Evolutionary conservation across 345 rosid genomes (phyloP).

Genomic region (Turnera subulata): DNA sequence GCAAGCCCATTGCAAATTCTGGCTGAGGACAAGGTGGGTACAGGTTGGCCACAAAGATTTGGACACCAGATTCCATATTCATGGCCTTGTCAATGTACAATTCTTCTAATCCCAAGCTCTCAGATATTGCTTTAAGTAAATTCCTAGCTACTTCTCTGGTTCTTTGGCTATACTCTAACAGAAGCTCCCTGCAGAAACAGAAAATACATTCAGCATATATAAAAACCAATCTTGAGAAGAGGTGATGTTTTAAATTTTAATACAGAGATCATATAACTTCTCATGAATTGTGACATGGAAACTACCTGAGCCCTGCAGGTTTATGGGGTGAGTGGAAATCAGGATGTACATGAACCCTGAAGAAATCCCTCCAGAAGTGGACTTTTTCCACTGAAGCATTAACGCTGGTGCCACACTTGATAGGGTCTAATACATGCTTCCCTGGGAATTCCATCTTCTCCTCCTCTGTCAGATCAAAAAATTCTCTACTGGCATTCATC

Average conservation of each 20-base stretch:
- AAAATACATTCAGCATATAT: no score
- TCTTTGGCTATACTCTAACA: slow-evolving; percentile 27
- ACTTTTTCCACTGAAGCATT: slow-evolving; percentile 36
- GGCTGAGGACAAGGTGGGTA: slow-evolving; percentile 50
- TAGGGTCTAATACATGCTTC: slow-evolving; percentile 48
- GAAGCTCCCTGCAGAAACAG: slow-evolving; percentile 24
- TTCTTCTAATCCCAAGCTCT: slow-evolving; percentile 43
- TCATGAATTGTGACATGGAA: no score
- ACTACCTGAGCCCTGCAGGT: slow-evolving; percentile 45
- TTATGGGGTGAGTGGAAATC: slow-evolving; percentile 38
- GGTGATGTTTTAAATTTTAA: no score
- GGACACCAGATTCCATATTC: slow-evolving; percentile 31
- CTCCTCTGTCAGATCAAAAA: slow-evolving; percentile 45
- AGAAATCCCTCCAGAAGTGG: slow-evolving; percentile 49
- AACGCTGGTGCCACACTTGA: slow-evolving; percentile 54
- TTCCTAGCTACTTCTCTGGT: slow-evolving; percentile 27
- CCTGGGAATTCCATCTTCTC: slow-evolving; percentile 40
- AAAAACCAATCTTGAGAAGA: no score
- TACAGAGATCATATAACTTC: no score
- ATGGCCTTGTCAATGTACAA: slow-evolving; percentile 24
- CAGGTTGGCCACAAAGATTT: slow-evolving; percentile 27
- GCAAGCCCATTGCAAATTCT: slow-evolving; percentile 81
- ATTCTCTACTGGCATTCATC: slow-evolving; percentile 22
- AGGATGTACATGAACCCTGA: slow-evolving; percentile 43
- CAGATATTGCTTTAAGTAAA: slow-evolving; percentile 41